Evolutionary conservation across 176 grass and related monocot genomes (phyloP).

Genomic region (Zea mays): Zm-B73-REFERENCE-NAM-5.0 NC_050105.1:3418001-3418500

Average conservation of each 20-base stretch:
- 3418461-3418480: constrained; percentile 48
- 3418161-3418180: constrained; percentile 85
- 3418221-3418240: constrained; percentile 80
- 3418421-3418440: too few relatives aligned
- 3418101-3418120: constrained; percentile 93
- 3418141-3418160: constrained; percentile 79
- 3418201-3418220: constrained; percentile 94
- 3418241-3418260: constrained; percentile 65
- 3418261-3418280: constrained; percentile 40
- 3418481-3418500: constrained; percentile 26
- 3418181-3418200: constrained; percentile 75
- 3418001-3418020: constrained; percentile 51
- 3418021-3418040: constrained; percentile 75
- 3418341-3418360: too few relatives aligned
- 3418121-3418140: constrained; percentile 88
- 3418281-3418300: too few relatives aligned
- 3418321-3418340: too few relatives aligned
- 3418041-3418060: constrained; percentile 82
- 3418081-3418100: constrained; percentile 84
- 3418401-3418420: too few relatives aligned
- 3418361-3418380: too few relatives aligned
- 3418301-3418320: too few relatives aligned
- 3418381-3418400: too few relatives aligned
- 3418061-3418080: constrained; percentile 79
- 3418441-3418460: constrained; percentile 4